Base-by-base conservation (phyloP, 2,329 filamentous ascomycete genomes). In the Sporothrix schenckii region DNA sequence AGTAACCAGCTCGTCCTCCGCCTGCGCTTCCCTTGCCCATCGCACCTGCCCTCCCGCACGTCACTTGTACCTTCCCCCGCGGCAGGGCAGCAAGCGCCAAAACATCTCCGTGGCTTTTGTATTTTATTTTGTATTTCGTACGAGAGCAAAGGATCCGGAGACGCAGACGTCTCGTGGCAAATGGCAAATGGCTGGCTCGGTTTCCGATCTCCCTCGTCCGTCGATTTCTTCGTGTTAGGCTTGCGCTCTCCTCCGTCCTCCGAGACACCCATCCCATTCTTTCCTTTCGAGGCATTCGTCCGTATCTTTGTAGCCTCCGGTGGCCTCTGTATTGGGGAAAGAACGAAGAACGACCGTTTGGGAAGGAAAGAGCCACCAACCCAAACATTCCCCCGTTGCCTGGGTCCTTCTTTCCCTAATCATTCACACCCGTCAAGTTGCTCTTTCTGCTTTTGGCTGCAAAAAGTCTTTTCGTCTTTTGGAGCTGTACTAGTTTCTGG, bases 1-100 rank as follows among this genome's bases (percentile, higher is more conserved):
- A 67, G 65, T 67, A 56, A 56, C 65, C 65, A 67, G 65, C 65
- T 67, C 65, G 65, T 44, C 65, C 49, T 67, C 50, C 61, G 27
- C 21, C 47, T 27, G n/a, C n/a, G 16, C 44, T 66, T 9, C 61
- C 61, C 61, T 49, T 49, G 61, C 44, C 61, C 61, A 66, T 52
- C 61, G 61, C 60, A 14, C 41, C 41, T 50, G 19, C 60, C 41
- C 60, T 63, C 21, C 21, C 60, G 41, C 41, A 21, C 44, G 50
- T n/a, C 41, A 65, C 60, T 30, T 34, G 60, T 44, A 50, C 14
- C 14, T 30, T 24, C 19, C 58, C 58, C 44, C 19, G 58, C 58
- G 58, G 58, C 39, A 63, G 47, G 39, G 34, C 39, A 47, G 14
- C 58, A 63, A n/a, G 30, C 54, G 54, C 54, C 54, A 39, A 30